phyloP scores from a whole-genome alignment of 371 early-diverging fungal species.

The Saksenaea oblongispora region DNA sequence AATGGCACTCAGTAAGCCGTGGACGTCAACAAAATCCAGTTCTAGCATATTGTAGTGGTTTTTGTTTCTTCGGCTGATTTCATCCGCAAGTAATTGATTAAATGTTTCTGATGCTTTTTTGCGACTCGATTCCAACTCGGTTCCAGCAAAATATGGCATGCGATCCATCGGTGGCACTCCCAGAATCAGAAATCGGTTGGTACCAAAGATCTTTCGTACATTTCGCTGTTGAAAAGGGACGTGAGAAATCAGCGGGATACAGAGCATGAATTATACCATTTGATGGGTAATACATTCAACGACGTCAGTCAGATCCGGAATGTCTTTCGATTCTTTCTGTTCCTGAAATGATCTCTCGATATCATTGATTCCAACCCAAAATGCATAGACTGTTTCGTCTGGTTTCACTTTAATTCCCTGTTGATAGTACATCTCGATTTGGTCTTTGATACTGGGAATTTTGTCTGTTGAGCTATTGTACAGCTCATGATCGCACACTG shows the following conservation, averaged over 20 bases:
- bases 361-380: conserved; percentile 49
- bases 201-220: conserved; percentile 37
- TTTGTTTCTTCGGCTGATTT: conserved; percentile 29
- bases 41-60: conserved; percentile 27
- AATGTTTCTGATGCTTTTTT: conserved; percentile 25
- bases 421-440: conserved; percentile 46
- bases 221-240: conserved; percentile 21
- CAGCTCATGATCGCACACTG: conserved; percentile 33
- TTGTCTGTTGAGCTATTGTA: conserved; percentile 11
- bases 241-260: not conserved
- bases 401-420: conserved; percentile 31
- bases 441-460: conserved; percentile 43
- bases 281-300: conserved; percentile 38
- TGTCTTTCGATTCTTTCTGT: not conserved
- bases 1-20: conserved; percentile 31
- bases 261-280: conserved; percentile 21
- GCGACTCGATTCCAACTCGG: conserved; percentile 11
- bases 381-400: conserved; percentile 37
- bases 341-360: conserved; percentile 25
- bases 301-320: conserved; percentile 12
- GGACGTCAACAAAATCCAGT: conserved; percentile 33
- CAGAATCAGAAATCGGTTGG: conserved; percentile 36
- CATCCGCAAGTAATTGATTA: conserved; percentile 24
- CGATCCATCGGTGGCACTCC: conserved; percentile 38
- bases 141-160: conserved; percentile 35